Conservation (phyloP, 2,329 filamentous ascomycete genomes). For the Colletotrichum noveboracense region DNA sequence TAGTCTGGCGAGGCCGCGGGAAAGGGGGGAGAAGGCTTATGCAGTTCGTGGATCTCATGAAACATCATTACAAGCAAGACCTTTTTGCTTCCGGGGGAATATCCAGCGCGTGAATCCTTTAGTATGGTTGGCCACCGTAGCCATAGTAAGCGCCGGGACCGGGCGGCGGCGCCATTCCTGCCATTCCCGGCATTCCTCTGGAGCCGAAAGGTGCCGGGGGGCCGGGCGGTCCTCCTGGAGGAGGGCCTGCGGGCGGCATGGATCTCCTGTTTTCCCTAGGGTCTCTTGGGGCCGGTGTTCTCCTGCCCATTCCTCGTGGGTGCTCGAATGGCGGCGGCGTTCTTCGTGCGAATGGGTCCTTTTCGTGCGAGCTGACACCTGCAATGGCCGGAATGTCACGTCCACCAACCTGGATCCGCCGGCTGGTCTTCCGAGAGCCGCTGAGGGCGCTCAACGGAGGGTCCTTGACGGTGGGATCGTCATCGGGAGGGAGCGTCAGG, state of each 20-base stretch:
- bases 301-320: constrained; percentile 33
- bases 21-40: not conserved
- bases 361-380: constrained; percentile 38
- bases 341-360: constrained; percentile 38
- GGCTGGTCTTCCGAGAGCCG: constrained; percentile 51
- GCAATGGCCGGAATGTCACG: constrained; percentile 37
- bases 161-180: constrained; percentile 1
- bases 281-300: constrained; percentile 39
- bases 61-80: not conserved
- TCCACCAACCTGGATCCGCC: constrained; percentile 28
- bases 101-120: not conserved
- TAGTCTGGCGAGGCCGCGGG: not conserved
- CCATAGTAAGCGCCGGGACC: constrained; percentile 3
- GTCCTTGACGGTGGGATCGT: constrained; percentile 63
- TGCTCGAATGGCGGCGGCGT: constrained; percentile 34
- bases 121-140: not conserved
- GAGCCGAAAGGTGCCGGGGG: constrained; percentile 1
- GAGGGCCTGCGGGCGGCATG: constrained; percentile 8
- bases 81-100: not conserved
- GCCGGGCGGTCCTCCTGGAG: not conserved
- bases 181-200: not conserved
- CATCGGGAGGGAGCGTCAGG: constrained; percentile 67
- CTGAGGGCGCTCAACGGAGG: constrained; percentile 62
- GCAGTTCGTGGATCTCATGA: constrained; percentile 17
- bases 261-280: constrained; percentile 24